Conservation (phyloP, 148 eudicot genomes). For the Vaccinium vitisidaea region DNA sequence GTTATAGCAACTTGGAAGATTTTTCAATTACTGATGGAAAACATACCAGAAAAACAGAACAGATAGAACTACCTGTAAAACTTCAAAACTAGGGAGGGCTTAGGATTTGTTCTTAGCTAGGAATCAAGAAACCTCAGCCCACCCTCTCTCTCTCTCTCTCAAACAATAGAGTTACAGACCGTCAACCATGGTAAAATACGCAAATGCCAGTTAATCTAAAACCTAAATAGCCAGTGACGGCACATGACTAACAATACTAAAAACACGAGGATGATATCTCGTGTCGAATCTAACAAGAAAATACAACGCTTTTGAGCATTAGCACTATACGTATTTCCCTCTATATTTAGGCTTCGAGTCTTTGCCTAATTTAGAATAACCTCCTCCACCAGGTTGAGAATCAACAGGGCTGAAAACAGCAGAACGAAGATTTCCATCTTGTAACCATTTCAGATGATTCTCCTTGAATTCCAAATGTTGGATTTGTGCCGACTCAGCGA, state of each 20-base stretch:
- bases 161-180: background rate
- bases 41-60: background rate
- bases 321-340: constrained; percentile 71
- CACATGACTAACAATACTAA: background rate
- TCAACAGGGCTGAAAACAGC: constrained; percentile 75
- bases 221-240: background rate
- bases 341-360: constrained; percentile 77
- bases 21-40: background rate
- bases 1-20: background rate
- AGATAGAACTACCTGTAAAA: background rate
- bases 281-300: background rate
- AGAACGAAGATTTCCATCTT: constrained; percentile 92
- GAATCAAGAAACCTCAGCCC: background rate
- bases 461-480: constrained; percentile 74
- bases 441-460: constrained; percentile 89
- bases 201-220: background rate
- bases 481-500: constrained; percentile 46
- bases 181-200: background rate
- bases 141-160: background rate
- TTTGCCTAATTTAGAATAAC: constrained; percentile 46
- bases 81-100: background rate
- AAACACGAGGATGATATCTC: background rate
- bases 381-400: constrained; percentile 33
- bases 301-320: background rate
- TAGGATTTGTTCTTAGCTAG: background rate